Evolutionary conservation across 2,329 filamentous ascomycete species (phyloP).

Genomic region (Lachnellula arida): DNA sequence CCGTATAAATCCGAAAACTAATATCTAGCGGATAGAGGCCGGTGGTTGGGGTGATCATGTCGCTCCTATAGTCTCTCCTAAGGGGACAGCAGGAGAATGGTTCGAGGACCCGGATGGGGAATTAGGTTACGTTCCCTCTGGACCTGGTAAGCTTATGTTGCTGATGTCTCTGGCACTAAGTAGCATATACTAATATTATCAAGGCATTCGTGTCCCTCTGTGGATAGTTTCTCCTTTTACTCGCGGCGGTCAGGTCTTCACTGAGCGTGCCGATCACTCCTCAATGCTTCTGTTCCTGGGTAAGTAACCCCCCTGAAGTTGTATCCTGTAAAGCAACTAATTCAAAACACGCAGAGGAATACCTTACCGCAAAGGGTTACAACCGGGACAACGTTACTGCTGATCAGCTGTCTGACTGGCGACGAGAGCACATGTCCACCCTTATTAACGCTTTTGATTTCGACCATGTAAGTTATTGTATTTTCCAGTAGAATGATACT

Average conservation of each 20-base stretch:
- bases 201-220: conserved; percentile 44
- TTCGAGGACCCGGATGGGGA: conserved; percentile 41
- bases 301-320: conserved; percentile 39
- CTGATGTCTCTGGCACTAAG: neutral
- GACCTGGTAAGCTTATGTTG: conserved; percentile 35
- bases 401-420: conserved; percentile 40
- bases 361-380: conserved; percentile 25
- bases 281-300: conserved; percentile 52
- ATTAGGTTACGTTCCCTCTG: conserved; percentile 39
- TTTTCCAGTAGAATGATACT: neutral
- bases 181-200: neutral
- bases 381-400: conserved; percentile 32
- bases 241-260: conserved; percentile 48
- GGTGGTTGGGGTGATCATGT: conserved; percentile 53
- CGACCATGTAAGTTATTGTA: conserved; percentile 9
- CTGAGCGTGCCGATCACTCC: conserved; percentile 50
- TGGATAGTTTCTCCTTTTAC: conserved; percentile 54
- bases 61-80: conserved; percentile 43
- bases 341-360: conserved; percentile 7
- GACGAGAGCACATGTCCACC: conserved; percentile 43
- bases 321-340: neutral
- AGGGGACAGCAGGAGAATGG: conserved; percentile 49
- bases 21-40: conserved; percentile 32
- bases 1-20: no score
- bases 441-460: conserved; percentile 44